Evolutionary conservation across 2,329 filamentous ascomycete species (phyloP), one percentile per base, ranked within the genome.

Genomic region (Diaporthe aspalathi): DNA sequence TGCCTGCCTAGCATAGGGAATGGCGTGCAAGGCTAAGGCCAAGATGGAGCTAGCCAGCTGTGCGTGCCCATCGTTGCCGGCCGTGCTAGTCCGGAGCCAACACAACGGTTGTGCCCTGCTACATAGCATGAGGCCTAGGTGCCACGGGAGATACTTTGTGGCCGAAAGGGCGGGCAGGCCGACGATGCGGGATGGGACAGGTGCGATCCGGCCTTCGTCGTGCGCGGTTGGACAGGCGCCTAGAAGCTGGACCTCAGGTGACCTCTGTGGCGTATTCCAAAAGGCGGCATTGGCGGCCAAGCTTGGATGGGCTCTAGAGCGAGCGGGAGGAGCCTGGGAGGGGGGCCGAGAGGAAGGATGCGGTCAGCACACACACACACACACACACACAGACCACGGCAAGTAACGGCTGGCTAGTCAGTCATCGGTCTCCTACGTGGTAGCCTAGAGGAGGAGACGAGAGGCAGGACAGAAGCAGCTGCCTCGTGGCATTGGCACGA

Each of bases 241-340:
- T 40, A 53, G 32, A 20, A 47, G 24, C 20, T 16, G 32, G 40
- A 47, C 40, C 40, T 56, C 53, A 43, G 53, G 38, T 68, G 67
- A 68, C 67, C 29, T 22, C 43, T 22, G 67, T 68, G 67, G 67
- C 67, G 29, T 29, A n/a, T 60, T 60, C 67, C 67, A 35, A 24
- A 22, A 49, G 67, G 16, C 45, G 22, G 53, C 38, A 68, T 60
- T 60, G 66, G 66, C 60, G 60, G 9, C 32, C 32, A 35, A 35
- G n/a, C n/a, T n/a, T n/a, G n/a, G n/a, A n/a, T n/a, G n/a, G n/a
- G n/a, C n/a, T n/a, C n/a, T n/a, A n/a, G n/a, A n/a, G 29, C 60
- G 57, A 22, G n/a, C 60, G 27, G 8, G 27, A 40, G 12, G 22
- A 1, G 27, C 60, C 60, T 17, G 49, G 43, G 20, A 12, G 20